Evolutionary conservation across 2,329 filamentous ascomycete species (phyloP).

Genomic region (Ceratocystis papillata): DNA sequence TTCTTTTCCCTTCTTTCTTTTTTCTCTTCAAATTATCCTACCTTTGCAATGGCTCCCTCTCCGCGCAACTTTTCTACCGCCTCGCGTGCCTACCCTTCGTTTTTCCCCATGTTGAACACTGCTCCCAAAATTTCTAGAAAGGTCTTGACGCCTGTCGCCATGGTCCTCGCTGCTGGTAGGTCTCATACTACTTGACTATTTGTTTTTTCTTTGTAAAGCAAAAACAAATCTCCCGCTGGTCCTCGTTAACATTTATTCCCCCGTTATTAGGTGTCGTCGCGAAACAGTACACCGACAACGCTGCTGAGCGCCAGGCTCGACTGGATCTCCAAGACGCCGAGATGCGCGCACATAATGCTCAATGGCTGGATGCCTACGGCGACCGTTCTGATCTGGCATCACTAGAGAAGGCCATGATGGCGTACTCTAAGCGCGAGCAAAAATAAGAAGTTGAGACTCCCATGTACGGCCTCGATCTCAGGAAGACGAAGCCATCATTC

Average conservation of each 20-base stretch:
- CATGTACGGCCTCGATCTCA: neutral
- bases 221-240: too few species aligned
- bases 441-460: neutral
- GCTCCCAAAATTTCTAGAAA: constrained; percentile 19
- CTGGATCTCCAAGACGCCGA: constrained; percentile 32
- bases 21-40: neutral
- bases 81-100: constrained; percentile 29
- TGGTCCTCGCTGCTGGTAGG: constrained; percentile 31
- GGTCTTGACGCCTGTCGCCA: constrained; percentile 29
- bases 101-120: constrained; percentile 29
- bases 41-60: constrained; percentile 23
- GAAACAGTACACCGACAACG: constrained; percentile 17
- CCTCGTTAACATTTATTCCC: neutral
- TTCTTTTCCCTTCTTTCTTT: neutral
- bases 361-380: constrained; percentile 42
- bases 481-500: neutral
- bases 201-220: neutral
- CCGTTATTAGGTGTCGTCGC: constrained; percentile 14
- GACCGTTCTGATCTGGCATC: constrained; percentile 40
- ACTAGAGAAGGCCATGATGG: constrained; percentile 39
- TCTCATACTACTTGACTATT: neutral
- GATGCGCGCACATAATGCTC: constrained; percentile 33
- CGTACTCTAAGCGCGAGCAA: constrained; percentile 33
- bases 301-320: constrained; percentile 27
- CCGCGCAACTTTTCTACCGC: constrained; percentile 28